Evolutionary conservation across 2,329 filamentous ascomycete genomes (phyloP).

Genomic region (Endoconidiophora laricicola): DNA sequence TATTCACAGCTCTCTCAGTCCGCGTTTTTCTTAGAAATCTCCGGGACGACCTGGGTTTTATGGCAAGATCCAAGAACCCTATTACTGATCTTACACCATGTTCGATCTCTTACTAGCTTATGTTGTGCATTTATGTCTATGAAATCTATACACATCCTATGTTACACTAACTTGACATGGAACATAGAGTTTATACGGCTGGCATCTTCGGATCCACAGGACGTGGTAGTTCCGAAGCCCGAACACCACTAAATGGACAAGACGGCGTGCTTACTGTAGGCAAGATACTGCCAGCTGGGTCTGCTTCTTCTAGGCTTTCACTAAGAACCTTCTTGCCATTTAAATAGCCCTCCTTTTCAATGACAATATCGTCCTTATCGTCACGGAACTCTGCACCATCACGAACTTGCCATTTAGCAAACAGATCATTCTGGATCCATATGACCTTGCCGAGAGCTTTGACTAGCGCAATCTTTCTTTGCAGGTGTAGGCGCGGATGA

Average conservation of each 20-base stretch:
- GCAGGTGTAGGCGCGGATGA: slow-evolving; percentile 48
- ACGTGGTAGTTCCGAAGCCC: slow-evolving; percentile 20
- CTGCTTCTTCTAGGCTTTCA: slow-evolving; percentile 21
- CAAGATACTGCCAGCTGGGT: slow-evolving; percentile 26
- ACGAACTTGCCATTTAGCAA: slow-evolving; percentile 62
- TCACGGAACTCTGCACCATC: slow-evolving; percentile 46
- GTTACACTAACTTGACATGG: background rate
- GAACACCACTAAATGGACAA: slow-evolving; percentile 29
- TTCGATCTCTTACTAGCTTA: no score
- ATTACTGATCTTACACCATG: no score
- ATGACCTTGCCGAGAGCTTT: slow-evolving; percentile 67
- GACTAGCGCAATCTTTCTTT: slow-evolving; percentile 55
- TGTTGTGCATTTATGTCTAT: no score
- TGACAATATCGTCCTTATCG: slow-evolving; percentile 28
- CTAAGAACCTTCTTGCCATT: slow-evolving; percentile 43
- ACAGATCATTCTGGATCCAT: slow-evolving; percentile 78
- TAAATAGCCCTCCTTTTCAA: slow-evolving; percentile 47
- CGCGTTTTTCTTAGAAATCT: no score
- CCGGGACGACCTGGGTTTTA: no score
- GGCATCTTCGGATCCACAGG: slow-evolving; percentile 23
- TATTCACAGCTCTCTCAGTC: no score
- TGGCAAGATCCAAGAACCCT: no score
- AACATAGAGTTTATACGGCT: background rate
- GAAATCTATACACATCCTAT: no score
- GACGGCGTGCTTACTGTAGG: slow-evolving; percentile 31